Percentiles rank a stretch among this genome's conserved stretches.
These are phyloP conservation scores for Cryphonectria naterciae DNA, from an alignment of 2,329 filamentous ascomycete species.

Conservation along the genomic window DNA sequence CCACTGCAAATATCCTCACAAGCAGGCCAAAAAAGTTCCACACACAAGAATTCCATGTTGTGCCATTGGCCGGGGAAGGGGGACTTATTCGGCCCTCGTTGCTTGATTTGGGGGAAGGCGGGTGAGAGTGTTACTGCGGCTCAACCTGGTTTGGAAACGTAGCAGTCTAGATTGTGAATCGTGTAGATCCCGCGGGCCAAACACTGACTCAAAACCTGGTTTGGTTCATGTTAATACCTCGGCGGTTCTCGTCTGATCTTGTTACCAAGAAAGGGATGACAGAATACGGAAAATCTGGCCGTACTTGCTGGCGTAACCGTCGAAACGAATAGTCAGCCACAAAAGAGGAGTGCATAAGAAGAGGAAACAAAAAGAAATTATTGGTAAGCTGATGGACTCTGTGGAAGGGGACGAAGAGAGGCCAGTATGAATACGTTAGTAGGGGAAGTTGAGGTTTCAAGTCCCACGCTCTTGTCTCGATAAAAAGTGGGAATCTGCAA, in stretches of 20 bases:
- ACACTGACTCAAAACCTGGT: slow-evolving; percentile 6
- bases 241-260: slow-evolving; percentile 14
- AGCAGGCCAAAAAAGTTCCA: not conserved
- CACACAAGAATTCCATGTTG: not conserved
- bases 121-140: not conserved
- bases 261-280: not conserved
- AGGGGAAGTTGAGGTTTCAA: not conserved
- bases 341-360: not conserved
- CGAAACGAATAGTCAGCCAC: not conserved
- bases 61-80: slow-evolving; percentile 4
- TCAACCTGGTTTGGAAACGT: slow-evolving; percentile 2
- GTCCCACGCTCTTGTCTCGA: not conserved
- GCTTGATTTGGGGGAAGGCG: not conserved
- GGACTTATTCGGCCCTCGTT: not conserved
- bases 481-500: not conserved
- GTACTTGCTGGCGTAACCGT: slow-evolving; percentile 15
- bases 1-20: not conserved
- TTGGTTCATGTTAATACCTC: not conserved
- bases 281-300: slow-evolving; percentile 11
- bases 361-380: not conserved
- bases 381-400: not conserved
- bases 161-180: not conserved
- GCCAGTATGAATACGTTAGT: not conserved
- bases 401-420: not conserved
- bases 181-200: slow-evolving; percentile 1